These are phyloP conservation scores for Castanea crenata DNA, from an alignment of 306 rosid species.

Conservation along the genomic window DNA sequence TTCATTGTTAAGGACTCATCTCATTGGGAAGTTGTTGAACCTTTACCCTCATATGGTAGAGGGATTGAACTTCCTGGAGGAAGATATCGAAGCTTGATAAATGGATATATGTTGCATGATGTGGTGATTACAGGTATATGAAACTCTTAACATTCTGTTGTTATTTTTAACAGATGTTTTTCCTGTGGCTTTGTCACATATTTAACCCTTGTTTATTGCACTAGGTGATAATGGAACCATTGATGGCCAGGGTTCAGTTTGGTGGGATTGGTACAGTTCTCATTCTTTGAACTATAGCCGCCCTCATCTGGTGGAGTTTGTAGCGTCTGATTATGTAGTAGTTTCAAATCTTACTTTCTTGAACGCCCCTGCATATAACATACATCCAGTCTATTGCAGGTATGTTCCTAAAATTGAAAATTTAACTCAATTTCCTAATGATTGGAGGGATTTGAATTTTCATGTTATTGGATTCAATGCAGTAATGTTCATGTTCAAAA, in stretches of 20 bases:
- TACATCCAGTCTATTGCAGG: slow-evolving; percentile 99
- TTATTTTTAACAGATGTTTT: not conserved
- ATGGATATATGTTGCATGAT: slow-evolving; percentile 74
- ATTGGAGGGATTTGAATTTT: slow-evolving; percentile 7
- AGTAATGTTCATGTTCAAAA: slow-evolving; percentile 83
- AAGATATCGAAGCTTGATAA: slow-evolving; percentile 82
- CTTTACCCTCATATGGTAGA: slow-evolving; percentile 93
- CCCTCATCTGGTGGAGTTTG: slow-evolving; percentile 85
- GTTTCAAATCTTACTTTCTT: slow-evolving; percentile 91
- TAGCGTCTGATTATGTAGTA: slow-evolving; percentile 57
- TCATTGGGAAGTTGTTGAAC: slow-evolving; percentile 77
- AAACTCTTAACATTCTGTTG: not conserved
- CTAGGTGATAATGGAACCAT: slow-evolving; percentile 91
- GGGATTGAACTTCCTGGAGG: slow-evolving; percentile 84
- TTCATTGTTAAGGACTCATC: slow-evolving; percentile 62
- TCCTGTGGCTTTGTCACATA: slow-evolving; percentile 11
- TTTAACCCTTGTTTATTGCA: slow-evolving; percentile 22
- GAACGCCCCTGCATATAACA: slow-evolving; percentile 83
- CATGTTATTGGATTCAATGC: slow-evolving; percentile 37
- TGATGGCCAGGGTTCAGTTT: slow-evolving; percentile 83
- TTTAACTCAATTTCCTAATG: not conserved
- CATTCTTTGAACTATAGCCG: slow-evolving; percentile 80
- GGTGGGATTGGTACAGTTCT: slow-evolving; percentile 90
- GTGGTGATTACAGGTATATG: slow-evolving; percentile 89
- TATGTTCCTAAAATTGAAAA: slow-evolving; percentile 26